Base-by-base conservation (phyloP, 148 eudicot genomes). In the Chenopodium berlandieri region DNA sequence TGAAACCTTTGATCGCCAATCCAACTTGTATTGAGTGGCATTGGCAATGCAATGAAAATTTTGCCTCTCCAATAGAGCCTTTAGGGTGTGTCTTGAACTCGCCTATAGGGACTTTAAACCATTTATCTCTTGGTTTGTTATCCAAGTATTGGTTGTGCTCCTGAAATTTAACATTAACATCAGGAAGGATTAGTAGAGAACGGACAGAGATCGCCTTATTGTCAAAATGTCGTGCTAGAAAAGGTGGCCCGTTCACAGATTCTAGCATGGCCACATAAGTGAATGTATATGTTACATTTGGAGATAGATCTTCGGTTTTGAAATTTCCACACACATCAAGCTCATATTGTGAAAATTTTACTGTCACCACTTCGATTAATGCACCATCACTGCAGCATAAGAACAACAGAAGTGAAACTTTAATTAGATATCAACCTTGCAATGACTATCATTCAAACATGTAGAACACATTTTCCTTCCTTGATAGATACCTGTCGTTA, bases 271-370 rank as follows among this genome's bases (percentile, higher is more conserved):
- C 82, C 60, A 87, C 79, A 75, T 83, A 92, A 7, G 85, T 79
- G 48, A 89, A 88, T 81, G 87, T 75, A 44, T 92, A 91, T 19
- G 54, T 14, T 7, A 76, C 75, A 62, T 84, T 83, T 2, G 90
- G 92, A 74, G 92, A 80, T 17, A 91, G 88, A n/a, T 84, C 76
- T 19, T 25, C 56, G 1, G 69, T 85, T 78, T 83, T 64, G 58
- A 92, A 68, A 75, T 52, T 88, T 70, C 94, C 97, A 9, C 73
- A 66, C 64, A 90, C 82, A 75, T 84, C 89, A 67, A 92, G 88
- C 91, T 87, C 86, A 83, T 84, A 85, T 44, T 89, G 87, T 58
- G 79, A 73, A 32, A 14, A 27, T 44, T 77, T 75, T 66, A 88
- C 66, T 74, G 86, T 90, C 0, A 90, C 94, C 63, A 85, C 91